Conservation (phyloP, 1,284 basidiomycete genomes). For the Trametes polyzona region DNA sequence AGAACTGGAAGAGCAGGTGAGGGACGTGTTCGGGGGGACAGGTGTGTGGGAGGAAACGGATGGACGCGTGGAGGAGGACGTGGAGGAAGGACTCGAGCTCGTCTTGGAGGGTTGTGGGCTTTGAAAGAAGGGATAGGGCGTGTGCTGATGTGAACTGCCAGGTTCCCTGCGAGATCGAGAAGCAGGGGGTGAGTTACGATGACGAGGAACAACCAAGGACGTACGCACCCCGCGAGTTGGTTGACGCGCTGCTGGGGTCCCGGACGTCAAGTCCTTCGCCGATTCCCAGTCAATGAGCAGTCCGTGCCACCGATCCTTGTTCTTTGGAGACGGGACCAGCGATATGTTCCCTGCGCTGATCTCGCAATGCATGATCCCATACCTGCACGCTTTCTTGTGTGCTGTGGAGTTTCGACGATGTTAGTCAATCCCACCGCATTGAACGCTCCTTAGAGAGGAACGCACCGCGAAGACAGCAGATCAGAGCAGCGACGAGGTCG, state of each 20-base stretch:
- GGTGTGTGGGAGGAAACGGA: slow-evolving; percentile 9
- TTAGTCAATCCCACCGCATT: no score
- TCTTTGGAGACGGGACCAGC: neutral
- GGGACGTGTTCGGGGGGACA: neutral
- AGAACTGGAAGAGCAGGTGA: slow-evolving; percentile 6
- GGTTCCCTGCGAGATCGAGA: slow-evolving; percentile 6
- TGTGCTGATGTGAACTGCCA: slow-evolving; percentile 14
- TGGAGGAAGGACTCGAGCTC: slow-evolving; percentile 20
- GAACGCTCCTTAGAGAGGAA: neutral
- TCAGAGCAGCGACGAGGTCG: neutral
- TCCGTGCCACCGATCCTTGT: slow-evolving; percentile 1
- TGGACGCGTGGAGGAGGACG: slow-evolving; percentile 9
- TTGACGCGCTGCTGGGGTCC: neutral
- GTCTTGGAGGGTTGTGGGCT: neutral
- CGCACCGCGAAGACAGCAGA: neutral
- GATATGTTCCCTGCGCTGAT: slow-evolving; percentile 18
- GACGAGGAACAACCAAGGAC: no score
- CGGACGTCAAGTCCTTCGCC: neutral
- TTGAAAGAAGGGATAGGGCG: neutral
- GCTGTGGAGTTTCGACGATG: neutral
- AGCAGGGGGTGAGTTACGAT: neutral
- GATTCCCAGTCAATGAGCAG: slow-evolving; percentile 18
- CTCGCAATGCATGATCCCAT: slow-evolving; percentile 10
- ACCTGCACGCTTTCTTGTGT: slow-evolving; percentile 1
- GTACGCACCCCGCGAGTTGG: slow-evolving; percentile 6